phyloP scores from a whole-genome alignment of 2,329 filamentous ascomycete genomes.

The Aspergillus tamarii region DNA sequence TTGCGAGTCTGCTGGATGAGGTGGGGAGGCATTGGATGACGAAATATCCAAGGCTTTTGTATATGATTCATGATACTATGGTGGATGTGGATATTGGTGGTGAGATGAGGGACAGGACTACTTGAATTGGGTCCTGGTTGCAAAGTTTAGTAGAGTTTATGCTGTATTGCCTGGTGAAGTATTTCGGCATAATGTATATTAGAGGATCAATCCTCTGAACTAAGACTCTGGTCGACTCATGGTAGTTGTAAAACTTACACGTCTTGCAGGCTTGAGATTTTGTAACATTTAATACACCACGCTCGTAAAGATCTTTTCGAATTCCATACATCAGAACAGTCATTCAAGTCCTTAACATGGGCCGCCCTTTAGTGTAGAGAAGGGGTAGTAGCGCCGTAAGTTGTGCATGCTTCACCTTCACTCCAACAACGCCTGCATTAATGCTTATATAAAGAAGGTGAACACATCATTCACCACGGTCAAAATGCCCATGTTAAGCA shows the following conservation, averaged over 20 bases:
- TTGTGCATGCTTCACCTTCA: neutral
- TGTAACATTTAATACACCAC: too few species aligned
- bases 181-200: neutral
- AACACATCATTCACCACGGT: too few species aligned
- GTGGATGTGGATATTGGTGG: neutral
- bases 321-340: too few species aligned
- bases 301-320: too few species aligned
- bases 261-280: too few species aligned
- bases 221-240: too few species aligned
- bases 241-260: too few species aligned
- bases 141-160: neutral
- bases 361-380: too few species aligned
- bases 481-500: too few species aligned
- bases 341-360: too few species aligned
- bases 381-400: neutral
- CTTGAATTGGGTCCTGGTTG: neutral
- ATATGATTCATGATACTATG: slow-evolving; percentile 5
- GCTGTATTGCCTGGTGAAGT: neutral
- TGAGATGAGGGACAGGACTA: neutral
- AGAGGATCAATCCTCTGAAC: neutral
- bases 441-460: too few species aligned
- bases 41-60: neutral
- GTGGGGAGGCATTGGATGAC: neutral
- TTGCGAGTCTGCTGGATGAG: neutral
- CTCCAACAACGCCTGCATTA: neutral